phyloP scores from a whole-genome alignment of 2,329 filamentous ascomycete genomes.

The Rhynchosporium graminicola region DNA sequence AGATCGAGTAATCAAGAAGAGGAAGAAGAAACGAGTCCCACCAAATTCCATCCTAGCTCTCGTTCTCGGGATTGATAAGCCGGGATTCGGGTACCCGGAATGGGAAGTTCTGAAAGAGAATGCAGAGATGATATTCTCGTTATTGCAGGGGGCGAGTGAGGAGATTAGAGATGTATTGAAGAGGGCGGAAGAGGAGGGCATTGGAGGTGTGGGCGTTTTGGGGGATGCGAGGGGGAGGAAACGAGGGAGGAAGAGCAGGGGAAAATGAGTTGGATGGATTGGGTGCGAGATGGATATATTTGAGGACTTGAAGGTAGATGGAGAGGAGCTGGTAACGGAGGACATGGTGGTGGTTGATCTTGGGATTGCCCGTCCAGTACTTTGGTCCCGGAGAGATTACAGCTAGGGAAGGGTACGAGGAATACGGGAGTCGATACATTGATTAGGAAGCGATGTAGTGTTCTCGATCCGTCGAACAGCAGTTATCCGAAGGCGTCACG shows the following conservation, averaged over 20 bases:
- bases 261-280: too few relatives aligned
- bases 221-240: too few relatives aligned
- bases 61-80: conserved; percentile 1
- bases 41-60: background rate
- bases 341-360: background rate
- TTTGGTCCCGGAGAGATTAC: too few relatives aligned
- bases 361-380: background rate
- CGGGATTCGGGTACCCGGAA: background rate
- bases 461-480: background rate
- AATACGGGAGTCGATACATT: background rate
- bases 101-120: background rate
- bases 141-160: background rate
- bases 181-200: background rate
- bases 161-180: background rate
- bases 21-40: background rate
- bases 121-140: background rate
- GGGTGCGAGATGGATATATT: background rate
- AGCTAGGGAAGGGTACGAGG: background rate
- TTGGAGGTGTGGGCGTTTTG: background rate
- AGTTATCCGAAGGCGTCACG: background rate
- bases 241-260: too few relatives aligned
- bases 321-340: background rate
- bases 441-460: background rate
- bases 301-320: background rate
- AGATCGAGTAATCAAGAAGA: background rate